Percentiles rank a stretch among this genome's conserved stretches.
phyloP scores from a whole-genome alignment of 305 asterid species.

The Rubia tinctorum region DNA sequence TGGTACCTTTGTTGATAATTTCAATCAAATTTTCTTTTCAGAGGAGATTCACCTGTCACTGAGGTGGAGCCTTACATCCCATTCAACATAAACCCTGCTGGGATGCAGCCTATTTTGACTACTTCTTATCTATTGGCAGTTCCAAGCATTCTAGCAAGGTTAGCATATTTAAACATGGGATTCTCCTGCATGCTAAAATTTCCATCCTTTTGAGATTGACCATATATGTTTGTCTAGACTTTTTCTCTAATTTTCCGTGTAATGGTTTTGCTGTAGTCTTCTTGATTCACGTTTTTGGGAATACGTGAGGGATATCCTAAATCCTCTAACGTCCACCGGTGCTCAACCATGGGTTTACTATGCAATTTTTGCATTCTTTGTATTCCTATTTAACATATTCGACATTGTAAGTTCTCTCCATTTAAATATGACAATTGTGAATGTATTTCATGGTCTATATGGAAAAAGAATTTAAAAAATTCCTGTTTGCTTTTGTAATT shows the following conservation, averaged over 20 bases:
- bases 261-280: constrained; percentile 45
- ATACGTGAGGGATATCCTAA: constrained; percentile 57
- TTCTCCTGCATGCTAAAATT: constrained; percentile 1
- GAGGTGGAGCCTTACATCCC: constrained; percentile 99
- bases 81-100: constrained; percentile 98
- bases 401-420: constrained; percentile 76
- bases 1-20: constrained; percentile 15
- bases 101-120: constrained; percentile 99
- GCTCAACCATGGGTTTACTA: constrained; percentile 97
- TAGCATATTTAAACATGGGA: background rate
- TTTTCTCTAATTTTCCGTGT: constrained; percentile 23
- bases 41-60: constrained; percentile 79
- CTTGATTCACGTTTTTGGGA: constrained; percentile 81
- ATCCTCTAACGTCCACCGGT: constrained; percentile 73
- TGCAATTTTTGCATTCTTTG: constrained; percentile 76
- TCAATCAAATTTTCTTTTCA: constrained; percentile 35
- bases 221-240: background rate
- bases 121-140: constrained; percentile 95
- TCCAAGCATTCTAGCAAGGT: constrained; percentile 92
- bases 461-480: too few species aligned
- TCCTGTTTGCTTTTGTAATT: too few species aligned
- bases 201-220: background rate
- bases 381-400: constrained; percentile 85
- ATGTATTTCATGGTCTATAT: background rate
- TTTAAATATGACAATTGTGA: background rate